Conservation (phyloP, 108 stramenopile species). For the Hondaea fermentalgiana region DNA sequence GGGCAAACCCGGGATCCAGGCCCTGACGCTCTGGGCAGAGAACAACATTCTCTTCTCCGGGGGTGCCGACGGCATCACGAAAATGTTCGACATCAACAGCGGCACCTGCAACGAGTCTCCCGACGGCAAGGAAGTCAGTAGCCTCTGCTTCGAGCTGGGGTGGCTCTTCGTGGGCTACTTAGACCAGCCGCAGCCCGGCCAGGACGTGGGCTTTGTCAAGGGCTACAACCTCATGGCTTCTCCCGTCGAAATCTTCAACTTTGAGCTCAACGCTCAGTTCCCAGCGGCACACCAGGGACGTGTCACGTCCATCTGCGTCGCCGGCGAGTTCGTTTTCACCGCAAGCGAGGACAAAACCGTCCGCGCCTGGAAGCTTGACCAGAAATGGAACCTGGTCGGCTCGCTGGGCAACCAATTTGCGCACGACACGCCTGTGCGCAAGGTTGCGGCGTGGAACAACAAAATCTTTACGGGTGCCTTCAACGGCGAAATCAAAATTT, state of each 20-base stretch:
- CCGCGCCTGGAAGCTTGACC: not conserved
- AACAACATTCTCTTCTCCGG: not conserved
- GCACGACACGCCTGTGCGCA: not conserved
- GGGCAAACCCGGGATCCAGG: not conserved
- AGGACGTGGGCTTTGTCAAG: not conserved
- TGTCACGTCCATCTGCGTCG: not conserved
- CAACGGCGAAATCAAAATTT: constrained; percentile 14
- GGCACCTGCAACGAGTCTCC: not conserved
- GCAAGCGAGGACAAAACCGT: not conserved
- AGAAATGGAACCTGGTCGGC: constrained; percentile 3
- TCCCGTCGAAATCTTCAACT: not conserved
- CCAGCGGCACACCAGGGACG: not conserved
- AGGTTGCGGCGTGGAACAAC: not conserved
- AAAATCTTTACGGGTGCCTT: not conserved
- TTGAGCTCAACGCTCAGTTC: constrained; percentile 2
- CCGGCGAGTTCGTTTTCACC: not conserved
- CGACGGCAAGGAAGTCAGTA: constrained; percentile 6
- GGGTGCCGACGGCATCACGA: not conserved
- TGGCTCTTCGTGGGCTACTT: constrained; percentile 4
- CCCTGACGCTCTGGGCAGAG: not conserved
- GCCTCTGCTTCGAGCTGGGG: not conserved
- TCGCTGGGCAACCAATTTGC: not conserved
- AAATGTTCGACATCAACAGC: not conserved
- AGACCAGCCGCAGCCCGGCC: not conserved
- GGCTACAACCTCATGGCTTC: not conserved